Percentiles rank a stretch among this genome's conserved stretches.
Evolutionary conservation across 768 basidiomycete genomes (phyloP).

Genomic region (Mycena galopus): DNA sequence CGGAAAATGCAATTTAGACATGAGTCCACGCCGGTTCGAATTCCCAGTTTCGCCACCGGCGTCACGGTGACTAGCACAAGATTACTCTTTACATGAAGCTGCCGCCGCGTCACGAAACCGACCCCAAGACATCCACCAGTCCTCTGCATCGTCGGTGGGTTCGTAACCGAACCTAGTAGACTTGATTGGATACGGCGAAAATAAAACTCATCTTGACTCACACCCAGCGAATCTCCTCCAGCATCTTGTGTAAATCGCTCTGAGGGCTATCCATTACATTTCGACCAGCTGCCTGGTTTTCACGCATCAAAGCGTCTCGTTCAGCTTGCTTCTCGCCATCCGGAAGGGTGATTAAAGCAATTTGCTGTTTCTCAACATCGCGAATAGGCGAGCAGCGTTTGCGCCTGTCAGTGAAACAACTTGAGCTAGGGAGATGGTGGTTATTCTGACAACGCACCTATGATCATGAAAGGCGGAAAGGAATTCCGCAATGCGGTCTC

Average conservation of each 20-base stretch:
- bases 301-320: slow-evolving; percentile 29
- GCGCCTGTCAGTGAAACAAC: too few species aligned
- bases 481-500: slow-evolving; percentile 20
- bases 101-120: slow-evolving; percentile 15
- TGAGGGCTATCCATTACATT: slow-evolving; percentile 28
- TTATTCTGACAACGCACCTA: slow-evolving; percentile 22
- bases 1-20: too few species aligned
- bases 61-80: too few species aligned
- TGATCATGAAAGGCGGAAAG: slow-evolving; percentile 21
- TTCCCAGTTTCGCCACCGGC: too few species aligned
- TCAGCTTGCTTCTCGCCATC: slow-evolving; percentile 10
- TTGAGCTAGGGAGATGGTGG: too few species aligned
- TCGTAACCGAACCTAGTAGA: slow-evolving; percentile 23
- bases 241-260: slow-evolving; percentile 13
- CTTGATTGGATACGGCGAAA: too few species aligned
- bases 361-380: slow-evolving; percentile 14
- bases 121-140: slow-evolving; percentile 33
- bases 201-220: too few species aligned
- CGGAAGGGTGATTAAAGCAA: slow-evolving; percentile 22
- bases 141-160: slow-evolving; percentile 28
- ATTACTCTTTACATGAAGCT: too few species aligned
- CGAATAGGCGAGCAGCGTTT: slow-evolving; percentile 22
- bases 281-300: slow-evolving; percentile 24
- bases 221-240: slow-evolving; percentile 31
- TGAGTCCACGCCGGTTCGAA: too few species aligned